Conservation (phyloP, 345 rosid genomes). For the Hibiscus syriacus region DNA sequence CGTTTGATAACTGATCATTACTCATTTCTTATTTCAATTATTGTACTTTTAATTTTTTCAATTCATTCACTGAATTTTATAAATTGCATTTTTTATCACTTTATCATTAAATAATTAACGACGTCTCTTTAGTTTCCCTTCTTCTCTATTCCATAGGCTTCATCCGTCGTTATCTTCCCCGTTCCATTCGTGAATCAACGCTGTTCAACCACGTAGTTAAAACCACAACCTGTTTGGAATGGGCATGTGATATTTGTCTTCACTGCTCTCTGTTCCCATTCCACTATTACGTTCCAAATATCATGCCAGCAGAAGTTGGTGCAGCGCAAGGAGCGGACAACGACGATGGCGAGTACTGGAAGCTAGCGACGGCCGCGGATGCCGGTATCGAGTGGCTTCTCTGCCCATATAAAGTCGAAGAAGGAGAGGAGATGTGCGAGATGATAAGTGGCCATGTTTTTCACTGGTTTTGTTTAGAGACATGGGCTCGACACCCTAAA, state of each 20-base stretch:
- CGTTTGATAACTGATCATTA: too few relatives aligned
- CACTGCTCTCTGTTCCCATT: not conserved
- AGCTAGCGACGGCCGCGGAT: not conserved
- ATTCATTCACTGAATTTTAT: too few relatives aligned
- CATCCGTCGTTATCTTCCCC: not conserved
- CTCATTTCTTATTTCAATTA: too few relatives aligned
- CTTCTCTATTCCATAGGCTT: not conserved
- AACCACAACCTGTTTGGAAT: not conserved
- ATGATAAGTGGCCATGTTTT: not conserved
- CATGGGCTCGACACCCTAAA: not conserved
- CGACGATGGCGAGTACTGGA: not conserved
- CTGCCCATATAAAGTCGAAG: not conserved
- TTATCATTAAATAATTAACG: too few relatives aligned
- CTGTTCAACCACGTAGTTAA: not conserved
- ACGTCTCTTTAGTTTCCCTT: too few relatives aligned
- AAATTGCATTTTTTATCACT: too few relatives aligned
- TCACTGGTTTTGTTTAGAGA: constrained; percentile 4
- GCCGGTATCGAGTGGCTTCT: not conserved
- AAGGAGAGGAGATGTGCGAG: not conserved
- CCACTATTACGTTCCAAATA: not conserved
- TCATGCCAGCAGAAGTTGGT: not conserved
- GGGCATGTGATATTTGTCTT: not conserved
- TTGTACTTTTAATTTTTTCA: too few relatives aligned
- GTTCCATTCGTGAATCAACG: not conserved
- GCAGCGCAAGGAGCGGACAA: not conserved